A percentile compares a stretch with the other conserved stretches of the same genome.
Conservation (phyloP, 768 basidiomycete species). For the Boletus eberwhitei region DNA sequence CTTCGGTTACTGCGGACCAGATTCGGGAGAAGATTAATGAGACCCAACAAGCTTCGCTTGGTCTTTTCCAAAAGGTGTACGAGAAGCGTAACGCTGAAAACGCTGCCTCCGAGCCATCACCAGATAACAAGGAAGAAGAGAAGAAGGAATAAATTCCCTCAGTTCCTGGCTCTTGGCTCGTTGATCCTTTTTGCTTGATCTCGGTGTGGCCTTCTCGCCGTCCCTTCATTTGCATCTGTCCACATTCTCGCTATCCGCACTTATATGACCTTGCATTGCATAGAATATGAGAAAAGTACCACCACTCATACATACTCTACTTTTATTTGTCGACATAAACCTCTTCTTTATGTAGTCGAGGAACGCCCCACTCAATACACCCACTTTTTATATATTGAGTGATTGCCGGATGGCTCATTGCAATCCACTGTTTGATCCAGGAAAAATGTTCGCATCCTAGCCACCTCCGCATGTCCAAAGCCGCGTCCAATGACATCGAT, state of each 20-base stretch:
- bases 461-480: background rate
- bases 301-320: slow-evolving; percentile 25
- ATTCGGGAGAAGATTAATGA: slow-evolving; percentile 93
- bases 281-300: slow-evolving; percentile 32
- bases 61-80: slow-evolving; percentile 97
- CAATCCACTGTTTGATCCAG: too few relatives aligned
- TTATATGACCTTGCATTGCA: slow-evolving; percentile 18
- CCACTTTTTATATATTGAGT: background rate
- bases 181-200: slow-evolving; percentile 8
- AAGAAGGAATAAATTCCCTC: slow-evolving; percentile 71
- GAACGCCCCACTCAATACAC: slow-evolving; percentile 27
- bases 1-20: slow-evolving; percentile 72
- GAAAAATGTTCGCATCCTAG: background rate
- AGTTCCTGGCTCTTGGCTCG: background rate
- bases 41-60: slow-evolving; percentile 91
- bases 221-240: slow-evolving; percentile 26
- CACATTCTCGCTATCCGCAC: slow-evolving; percentile 1
- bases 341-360: slow-evolving; percentile 13
- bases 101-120: slow-evolving; percentile 41
- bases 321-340: slow-evolving; percentile 15
- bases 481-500: background rate
- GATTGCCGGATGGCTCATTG: too few relatives aligned
- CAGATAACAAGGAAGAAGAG: slow-evolving; percentile 59
- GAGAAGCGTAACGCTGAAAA: slow-evolving; percentile 87
- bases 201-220: slow-evolving; percentile 13